A percentile compares a stretch with the other conserved stretches of the same genome.
Conservation (phyloP, 768 basidiomycete genomes). For the Mycena sanguinolenta region DNA sequence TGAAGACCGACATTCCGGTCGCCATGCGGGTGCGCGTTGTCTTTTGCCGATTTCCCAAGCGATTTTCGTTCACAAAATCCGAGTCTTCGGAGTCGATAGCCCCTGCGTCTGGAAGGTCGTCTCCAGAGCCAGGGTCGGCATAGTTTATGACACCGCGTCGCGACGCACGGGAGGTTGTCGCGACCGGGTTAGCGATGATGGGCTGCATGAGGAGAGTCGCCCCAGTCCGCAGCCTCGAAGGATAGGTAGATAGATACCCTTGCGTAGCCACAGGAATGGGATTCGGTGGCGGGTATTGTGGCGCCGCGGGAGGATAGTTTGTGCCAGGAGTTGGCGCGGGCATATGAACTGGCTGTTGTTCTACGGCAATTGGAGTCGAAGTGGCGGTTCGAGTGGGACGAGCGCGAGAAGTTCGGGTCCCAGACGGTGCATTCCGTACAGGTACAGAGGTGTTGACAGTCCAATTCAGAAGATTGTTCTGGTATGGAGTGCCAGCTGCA, state of each 20-base stretch:
- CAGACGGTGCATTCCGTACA: constrained; percentile 43
- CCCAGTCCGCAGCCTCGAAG: constrained; percentile 92
- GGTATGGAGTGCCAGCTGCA: constrained; percentile 39
- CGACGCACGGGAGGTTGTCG: constrained; percentile 62
- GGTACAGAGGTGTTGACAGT: constrained; percentile 53
- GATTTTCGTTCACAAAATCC: constrained; percentile 65
- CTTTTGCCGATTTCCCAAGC: constrained; percentile 63
- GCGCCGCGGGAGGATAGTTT: constrained; percentile 49
- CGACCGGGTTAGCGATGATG: constrained; percentile 75
- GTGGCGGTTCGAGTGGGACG: constrained; percentile 42
- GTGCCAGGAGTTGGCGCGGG: constrained; percentile 31
- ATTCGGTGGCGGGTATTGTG: constrained; percentile 65
- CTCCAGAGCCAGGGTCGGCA: constrained; percentile 86
- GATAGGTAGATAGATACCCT: constrained; percentile 85
- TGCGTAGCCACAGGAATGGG: constrained; percentile 76
- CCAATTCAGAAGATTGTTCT: constrained; percentile 50
- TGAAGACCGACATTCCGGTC: constrained; percentile 69
- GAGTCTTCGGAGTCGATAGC: constrained; percentile 89
- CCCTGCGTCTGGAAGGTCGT: constrained; percentile 85
- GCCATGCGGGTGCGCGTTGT: constrained; percentile 56
- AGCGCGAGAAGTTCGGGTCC: constrained; percentile 29
- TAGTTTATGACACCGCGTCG: constrained; percentile 87
- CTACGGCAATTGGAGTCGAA: constrained; percentile 45
- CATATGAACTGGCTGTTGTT: constrained; percentile 53
- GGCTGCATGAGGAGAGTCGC: constrained; percentile 93